phyloP scores from a whole-genome alignment of 306 rosid genomes.

The Trichosanthes truncata region DNA sequence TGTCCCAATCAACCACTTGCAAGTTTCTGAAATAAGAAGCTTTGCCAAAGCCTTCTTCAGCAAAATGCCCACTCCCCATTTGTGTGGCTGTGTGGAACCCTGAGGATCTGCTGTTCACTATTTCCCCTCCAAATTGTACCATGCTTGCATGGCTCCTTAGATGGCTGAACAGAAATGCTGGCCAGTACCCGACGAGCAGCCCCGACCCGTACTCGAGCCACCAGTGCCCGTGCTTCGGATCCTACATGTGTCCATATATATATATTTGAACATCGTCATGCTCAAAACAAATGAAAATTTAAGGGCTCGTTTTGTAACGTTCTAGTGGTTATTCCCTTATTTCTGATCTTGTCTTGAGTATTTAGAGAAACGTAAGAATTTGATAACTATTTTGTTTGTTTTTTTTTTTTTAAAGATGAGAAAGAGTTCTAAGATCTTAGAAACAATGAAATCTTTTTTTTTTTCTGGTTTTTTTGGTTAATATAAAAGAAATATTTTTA shows the following conservation, averaged over 20 bases:
- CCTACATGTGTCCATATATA: conserved; percentile 11
- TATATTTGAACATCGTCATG: background rate
- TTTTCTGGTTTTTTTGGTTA: no score
- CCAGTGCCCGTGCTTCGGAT: conserved; percentile 76
- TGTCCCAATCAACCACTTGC: conserved; percentile 71
- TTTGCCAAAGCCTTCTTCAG: conserved; percentile 58
- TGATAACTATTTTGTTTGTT: no score
- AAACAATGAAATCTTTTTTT: no score
- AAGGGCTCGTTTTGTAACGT: no score
- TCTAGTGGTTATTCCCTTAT: no score
- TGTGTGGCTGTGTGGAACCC: conserved; percentile 59
- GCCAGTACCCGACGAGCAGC: conserved; percentile 64
- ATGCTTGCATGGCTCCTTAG: conserved; percentile 58
- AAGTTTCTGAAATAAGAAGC: conserved; percentile 66
- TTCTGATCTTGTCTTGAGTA: no score
- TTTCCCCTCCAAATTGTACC: conserved; percentile 71
- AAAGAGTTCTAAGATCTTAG: no score
- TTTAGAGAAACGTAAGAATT: no score
- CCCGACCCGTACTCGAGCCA: conserved; percentile 70
- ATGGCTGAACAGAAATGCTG: conserved; percentile 56
- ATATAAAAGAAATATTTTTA: no score
- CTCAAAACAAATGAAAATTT: background rate
- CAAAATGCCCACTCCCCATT: conserved; percentile 78
- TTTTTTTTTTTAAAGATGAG: background rate
- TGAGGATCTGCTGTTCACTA: conserved; percentile 51